Percentiles rank a stretch among this genome's conserved stretches.
phyloP scores from a whole-genome alignment of 2,329 filamentous ascomycete species.

The Aureobasidium lini region DNA sequence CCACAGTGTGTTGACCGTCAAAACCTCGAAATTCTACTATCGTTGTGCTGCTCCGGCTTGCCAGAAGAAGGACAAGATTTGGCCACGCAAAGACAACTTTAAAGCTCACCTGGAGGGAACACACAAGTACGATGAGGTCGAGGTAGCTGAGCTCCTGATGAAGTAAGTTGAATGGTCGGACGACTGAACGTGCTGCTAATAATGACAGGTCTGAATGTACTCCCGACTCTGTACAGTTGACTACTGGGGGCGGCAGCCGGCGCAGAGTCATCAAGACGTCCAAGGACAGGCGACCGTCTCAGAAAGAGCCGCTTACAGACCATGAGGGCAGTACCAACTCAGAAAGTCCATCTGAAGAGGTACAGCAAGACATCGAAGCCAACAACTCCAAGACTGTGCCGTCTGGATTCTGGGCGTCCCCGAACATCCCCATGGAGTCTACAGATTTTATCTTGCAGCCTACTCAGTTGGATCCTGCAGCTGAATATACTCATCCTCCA shows the following conservation, averaged over 20 bases:
- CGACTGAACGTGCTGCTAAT: neutral
- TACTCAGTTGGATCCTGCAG: neutral
- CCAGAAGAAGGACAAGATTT: slow-evolving; percentile 10
- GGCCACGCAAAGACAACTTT: slow-evolving; percentile 12
- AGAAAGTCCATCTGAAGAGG: neutral
- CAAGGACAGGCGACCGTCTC: neutral
- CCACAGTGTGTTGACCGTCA: slow-evolving; percentile 8
- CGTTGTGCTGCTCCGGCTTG: slow-evolving; percentile 9
- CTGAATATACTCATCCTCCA: neutral
- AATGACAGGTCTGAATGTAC: neutral
- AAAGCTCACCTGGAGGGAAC: slow-evolving; percentile 13
- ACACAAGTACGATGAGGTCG: neutral
- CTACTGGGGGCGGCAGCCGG: neutral
- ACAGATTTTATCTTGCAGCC: neutral
- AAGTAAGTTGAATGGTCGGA: neutral
- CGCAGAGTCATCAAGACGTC: neutral
- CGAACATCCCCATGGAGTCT: neutral
- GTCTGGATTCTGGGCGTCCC: neutral
- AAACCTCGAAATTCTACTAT: slow-evolving; percentile 12
- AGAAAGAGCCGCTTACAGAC: neutral
- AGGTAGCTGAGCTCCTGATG: neutral
- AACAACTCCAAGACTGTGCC: neutral
- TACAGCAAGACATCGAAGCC: neutral
- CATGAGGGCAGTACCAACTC: too few species aligned
- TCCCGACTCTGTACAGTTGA: neutral